Evolutionary conservation across 2,329 filamentous ascomycete genomes (phyloP), one percentile per base, ranked within the genome.

Genomic region (Ophiostoma pallidulum): DNA sequence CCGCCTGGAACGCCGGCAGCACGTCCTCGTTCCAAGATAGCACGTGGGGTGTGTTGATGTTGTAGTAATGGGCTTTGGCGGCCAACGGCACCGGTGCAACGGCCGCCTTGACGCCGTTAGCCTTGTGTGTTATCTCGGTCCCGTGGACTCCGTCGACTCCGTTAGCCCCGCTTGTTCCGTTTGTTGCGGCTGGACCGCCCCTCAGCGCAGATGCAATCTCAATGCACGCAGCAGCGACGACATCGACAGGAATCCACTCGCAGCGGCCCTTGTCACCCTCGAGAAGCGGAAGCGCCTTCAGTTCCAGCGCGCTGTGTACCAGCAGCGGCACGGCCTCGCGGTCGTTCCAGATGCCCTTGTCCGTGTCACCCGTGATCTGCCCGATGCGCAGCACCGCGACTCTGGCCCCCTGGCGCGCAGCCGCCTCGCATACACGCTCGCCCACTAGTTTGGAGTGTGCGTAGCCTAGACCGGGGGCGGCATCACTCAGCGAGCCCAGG

Each of bases 241-340:
- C 55, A 39, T 75, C 69, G 1, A 72, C 70, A 0, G 70, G 70
- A 2, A 71, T 49, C 70, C 70, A 74, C 0, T 62, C 64, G 8
- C 64, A 63, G 29, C 48, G 45, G 22, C 45, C 48, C 14, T 35
- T 61, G 54, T 75, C 45, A 12, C 37, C 71, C 2, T 66, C 57
- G 1, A 78, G 60, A 8, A 57, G 57, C 2, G 73, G 73, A 3
- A 78, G 59, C 0, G 63, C 60, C 2, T 68, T 66, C 0, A 71
- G 62, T 0, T 71, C 67, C 0, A 58, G 57, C 0, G 70, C 69
- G 3, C 63, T 69, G 26, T 68, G 68, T 0, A 79, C 60, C 54
- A 78, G 68, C 39, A 78, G 54, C 0, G 75, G 71, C 14, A 76
- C 72, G 0, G 72, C 73, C 51, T 77, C 74, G 0, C 62, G 67